Base-by-base conservation (phyloP, 176 grass and related monocot genomes). In the Tillandsia leiboldiana region DNA sequence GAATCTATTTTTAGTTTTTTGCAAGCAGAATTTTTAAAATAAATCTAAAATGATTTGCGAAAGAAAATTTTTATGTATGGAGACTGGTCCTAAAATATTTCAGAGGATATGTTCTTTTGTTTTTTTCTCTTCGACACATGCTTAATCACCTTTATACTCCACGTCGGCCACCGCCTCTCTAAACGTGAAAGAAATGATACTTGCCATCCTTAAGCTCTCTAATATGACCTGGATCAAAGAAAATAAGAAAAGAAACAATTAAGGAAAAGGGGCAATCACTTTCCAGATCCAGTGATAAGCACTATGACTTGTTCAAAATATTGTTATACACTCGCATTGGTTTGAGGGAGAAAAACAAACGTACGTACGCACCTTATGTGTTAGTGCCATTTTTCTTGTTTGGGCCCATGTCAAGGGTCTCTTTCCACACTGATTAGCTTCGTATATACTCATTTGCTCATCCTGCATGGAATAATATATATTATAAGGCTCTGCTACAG, bases 141-240 rank as follows among this genome's bases (percentile, higher is more conserved):
- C 81, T 20, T 42, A 1, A 42, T 42, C 82, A 99, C 95, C 95
- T 99, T 90, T 93, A 72, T 99, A 99, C 66, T 93, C 95, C 66
- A 99, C 95, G 82, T 99, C 90, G 70, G 79, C 90, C 64, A 99
- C 87, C 51, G 95, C 90, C 68, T 99, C 95, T 72, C 95, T 80
- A 79, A 99, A 99, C 1, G 95, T 90, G 82, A 94, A 99, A 3
- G 95, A 99, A 79, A 99, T 93, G 72, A 99, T 88, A 69, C 95
- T 99, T 4, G 95, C 90, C 87, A 94, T 91, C 74, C 95, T 90
- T 76, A 99, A 82, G 85, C 84, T 94, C 82, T 99, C 95, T 77
- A 81, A 88, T 88, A 99, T 90, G 67, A 94, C 87, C 94, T 93
- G 66, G 29, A 77, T 18, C 23, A 68, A 58, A 65, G 14, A 54